Base-by-base conservation (phyloP, 306 rosid genomes). In the Arachis hypogaea region DNA sequence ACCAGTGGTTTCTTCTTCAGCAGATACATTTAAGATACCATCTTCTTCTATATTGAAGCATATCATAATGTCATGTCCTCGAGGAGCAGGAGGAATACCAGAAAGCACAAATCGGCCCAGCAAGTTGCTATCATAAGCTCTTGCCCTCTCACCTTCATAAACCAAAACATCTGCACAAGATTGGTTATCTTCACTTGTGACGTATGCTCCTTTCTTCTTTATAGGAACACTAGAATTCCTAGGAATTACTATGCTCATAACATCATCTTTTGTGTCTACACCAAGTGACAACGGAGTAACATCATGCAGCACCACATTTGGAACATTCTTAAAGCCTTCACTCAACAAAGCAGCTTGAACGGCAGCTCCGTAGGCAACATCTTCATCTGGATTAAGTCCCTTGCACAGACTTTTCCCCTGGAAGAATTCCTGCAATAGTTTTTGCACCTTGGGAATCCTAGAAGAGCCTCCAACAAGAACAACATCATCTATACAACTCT, bases 381-480 rank as follows among this genome's bases (percentile, higher is more conserved):
- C 90, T 79, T 86, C 88, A 61, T 86, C 88, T 2, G 86, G 88
- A 52, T 83, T 86, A 40, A 83, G 1, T 81, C 28, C 81, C 72
- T 66, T 83, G 79, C 84, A 86, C 0, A 86, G 78, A 58, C 72
- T 79, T 66, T 81, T 83, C 9, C 87, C 87, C 0, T 76, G 59
- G 46, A 83, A 83, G 63, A 83, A 81, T 29, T 86, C 82, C 30
- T 81, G 77, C 78, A 86, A 69, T 0, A 86, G 43, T 2, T 75
- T 81, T 66, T 83, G 87, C 30, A 83, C 78, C 12, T 86, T 86
- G 18, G 88, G 90, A 61, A 86, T 83, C 28, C 90, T 83, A 11
- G 88, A 78, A 12, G 88, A 86, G 1, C 90, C 88, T 9, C 90
- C 88, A 12, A 83, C 81, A 56, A 86, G 90, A 7, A 86, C 86